These are phyloP conservation scores for Discostella stelligeroides DNA, from an alignment of 108 stramenopile species.

Conservation along the genomic window DNA sequence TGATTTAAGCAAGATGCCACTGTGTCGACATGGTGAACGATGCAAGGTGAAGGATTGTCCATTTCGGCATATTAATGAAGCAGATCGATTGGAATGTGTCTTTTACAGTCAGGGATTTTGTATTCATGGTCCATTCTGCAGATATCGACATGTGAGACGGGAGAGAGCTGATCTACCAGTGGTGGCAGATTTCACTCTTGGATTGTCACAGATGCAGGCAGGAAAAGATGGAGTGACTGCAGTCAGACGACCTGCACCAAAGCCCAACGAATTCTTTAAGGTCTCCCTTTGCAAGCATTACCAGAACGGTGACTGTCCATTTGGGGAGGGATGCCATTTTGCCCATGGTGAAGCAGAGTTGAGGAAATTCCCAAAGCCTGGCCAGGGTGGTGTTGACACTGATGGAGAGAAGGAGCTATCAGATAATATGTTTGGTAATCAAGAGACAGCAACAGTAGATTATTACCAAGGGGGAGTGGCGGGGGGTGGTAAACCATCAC, in stretches of 20 bases:
- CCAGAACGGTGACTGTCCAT: slow-evolving; percentile 88
- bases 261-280: slow-evolving; percentile 92
- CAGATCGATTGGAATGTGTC: slow-evolving; percentile 90
- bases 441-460: slow-evolving; percentile 74
- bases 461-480: slow-evolving; percentile 82
- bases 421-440: slow-evolving; percentile 82
- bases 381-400: slow-evolving; percentile 33
- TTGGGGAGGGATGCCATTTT: slow-evolving; percentile 81
- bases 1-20: slow-evolving; percentile 91
- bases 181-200: slow-evolving; percentile 89
- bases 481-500: slow-evolving; percentile 83
- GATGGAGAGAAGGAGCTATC: slow-evolving; percentile 57
- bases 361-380: slow-evolving; percentile 59
- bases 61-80: slow-evolving; percentile 90
- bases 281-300: slow-evolving; percentile 90
- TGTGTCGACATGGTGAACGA: slow-evolving; percentile 89
- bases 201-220: slow-evolving; percentile 89
- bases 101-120: slow-evolving; percentile 96
- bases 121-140: slow-evolving; percentile 91
- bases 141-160: slow-evolving; percentile 83
- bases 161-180: slow-evolving; percentile 72
- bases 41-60: slow-evolving; percentile 93
- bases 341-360: slow-evolving; percentile 88
- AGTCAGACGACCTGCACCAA: slow-evolving; percentile 68
- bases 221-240: slow-evolving; percentile 65